These are phyloP conservation scores for Kwoniella botswanensis DNA, from an alignment of 768 basidiomycete genomes.

Conservation along the genomic window DNA sequence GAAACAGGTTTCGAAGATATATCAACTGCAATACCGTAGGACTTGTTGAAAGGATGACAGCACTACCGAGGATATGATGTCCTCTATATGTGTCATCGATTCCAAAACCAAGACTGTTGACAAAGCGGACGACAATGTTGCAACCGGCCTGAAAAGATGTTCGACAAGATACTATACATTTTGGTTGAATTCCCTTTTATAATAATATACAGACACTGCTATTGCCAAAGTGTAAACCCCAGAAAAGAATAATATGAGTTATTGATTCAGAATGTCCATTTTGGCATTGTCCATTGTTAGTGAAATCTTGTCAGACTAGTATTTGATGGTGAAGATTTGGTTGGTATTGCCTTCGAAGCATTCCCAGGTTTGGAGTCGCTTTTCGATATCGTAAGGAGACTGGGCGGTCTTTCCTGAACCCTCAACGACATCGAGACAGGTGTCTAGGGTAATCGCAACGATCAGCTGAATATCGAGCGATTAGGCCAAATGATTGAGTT, in stretches of 20 bases:
- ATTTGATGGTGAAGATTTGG: constrained; percentile 19
- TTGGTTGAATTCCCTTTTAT: too few species aligned
- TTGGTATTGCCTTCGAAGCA: constrained; percentile 18
- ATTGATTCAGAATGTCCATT: background rate
- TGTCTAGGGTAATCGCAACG: background rate
- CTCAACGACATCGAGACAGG: constrained; percentile 12
- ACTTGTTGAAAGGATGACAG: too few species aligned
- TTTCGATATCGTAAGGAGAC: constrained; percentile 12
- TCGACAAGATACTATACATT: too few species aligned
- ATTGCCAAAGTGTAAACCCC: background rate
- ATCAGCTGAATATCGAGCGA: background rate
- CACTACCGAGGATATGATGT: too few species aligned
- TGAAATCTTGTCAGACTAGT: background rate
- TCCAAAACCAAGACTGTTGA: too few species aligned
- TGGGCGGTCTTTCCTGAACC: constrained; percentile 7
- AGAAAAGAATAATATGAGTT: background rate
- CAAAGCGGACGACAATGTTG: too few species aligned
- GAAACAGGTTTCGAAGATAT: too few species aligned
- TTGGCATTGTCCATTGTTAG: constrained; percentile 1
- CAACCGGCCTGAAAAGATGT: too few species aligned
- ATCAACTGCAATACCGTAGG: too few species aligned
- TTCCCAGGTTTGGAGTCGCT: constrained; percentile 21
- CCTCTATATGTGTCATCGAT: too few species aligned
- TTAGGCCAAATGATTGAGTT: background rate
- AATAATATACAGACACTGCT: too few species aligned